Conservation (phyloP, 805 yeast species). For the Clavispora carvajalis region DNA sequence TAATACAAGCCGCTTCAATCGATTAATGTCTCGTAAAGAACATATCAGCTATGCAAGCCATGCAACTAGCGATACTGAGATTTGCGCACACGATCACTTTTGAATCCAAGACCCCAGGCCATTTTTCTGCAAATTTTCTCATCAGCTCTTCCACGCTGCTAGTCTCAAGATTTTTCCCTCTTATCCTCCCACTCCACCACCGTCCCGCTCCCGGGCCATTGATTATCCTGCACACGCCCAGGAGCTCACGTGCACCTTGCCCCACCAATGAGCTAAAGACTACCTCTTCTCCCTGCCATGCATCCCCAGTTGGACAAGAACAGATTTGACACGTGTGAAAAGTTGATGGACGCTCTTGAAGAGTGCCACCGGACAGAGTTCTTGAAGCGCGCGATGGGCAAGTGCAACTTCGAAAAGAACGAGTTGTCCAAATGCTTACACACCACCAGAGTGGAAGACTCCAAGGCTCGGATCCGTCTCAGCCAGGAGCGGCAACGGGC, state of each 20-base stretch:
- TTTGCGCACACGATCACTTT: too few species aligned
- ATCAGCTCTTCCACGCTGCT: too few species aligned
- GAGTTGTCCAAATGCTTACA: conserved; percentile 77
- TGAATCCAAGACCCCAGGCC: too few species aligned
- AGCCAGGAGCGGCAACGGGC: conserved; percentile 53
- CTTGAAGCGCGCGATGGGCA: conserved; percentile 67
- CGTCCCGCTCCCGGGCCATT: too few species aligned
- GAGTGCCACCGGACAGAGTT: conserved; percentile 77
- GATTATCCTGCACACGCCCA: not conserved
- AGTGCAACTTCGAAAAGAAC: conserved; percentile 79
- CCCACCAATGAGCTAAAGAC: not conserved
- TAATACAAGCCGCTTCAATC: too few species aligned
- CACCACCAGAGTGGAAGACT: conserved; percentile 61
- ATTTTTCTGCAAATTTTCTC: too few species aligned
- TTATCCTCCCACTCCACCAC: too few species aligned
- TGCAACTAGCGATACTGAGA: too few species aligned
- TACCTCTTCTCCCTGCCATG: conserved; percentile 19
- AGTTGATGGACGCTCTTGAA: conserved; percentile 80
- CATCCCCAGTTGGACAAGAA: conserved; percentile 43
- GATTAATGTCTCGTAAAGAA: too few species aligned
- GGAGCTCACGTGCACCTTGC: not conserved
- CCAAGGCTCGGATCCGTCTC: conserved; percentile 48
- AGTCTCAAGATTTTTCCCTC: too few species aligned
- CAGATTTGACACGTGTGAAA: conserved; percentile 57
- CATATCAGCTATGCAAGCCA: too few species aligned